Evolutionary conservation across 192 early-diverging fungal genomes (phyloP).

Genomic region (Linderina pennispora): DNA sequence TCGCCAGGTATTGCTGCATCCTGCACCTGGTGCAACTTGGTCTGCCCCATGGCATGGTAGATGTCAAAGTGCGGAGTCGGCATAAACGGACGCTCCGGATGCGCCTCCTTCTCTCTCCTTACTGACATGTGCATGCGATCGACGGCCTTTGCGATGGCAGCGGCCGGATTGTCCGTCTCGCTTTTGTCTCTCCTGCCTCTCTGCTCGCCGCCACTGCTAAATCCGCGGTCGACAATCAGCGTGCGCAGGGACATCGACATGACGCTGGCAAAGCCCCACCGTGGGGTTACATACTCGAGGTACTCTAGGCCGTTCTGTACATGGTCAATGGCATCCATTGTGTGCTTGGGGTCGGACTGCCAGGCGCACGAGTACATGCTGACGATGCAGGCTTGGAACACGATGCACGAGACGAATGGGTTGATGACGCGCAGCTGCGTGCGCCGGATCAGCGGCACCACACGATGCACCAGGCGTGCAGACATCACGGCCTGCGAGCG

Average conservation of each 20-base stretch:
- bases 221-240: constrained; percentile 36
- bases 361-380: constrained; percentile 29
- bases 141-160: no score
- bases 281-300: constrained; percentile 27
- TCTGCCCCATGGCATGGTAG: no score
- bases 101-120: no score
- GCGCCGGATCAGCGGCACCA: constrained; percentile 33
- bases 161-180: no score
- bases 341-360: constrained; percentile 11
- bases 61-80: no score
- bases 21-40: no score
- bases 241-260: constrained; percentile 29
- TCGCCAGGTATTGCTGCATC: no score
- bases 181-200: no score
- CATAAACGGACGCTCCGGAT: no score
- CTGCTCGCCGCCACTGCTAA: constrained; percentile 10
- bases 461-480: constrained; percentile 23
- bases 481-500: constrained; percentile 18
- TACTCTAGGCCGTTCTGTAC: constrained; percentile 28
- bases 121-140: no score
- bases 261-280: constrained; percentile 31
- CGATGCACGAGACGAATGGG: constrained; percentile 27
- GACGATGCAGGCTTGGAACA: constrained; percentile 40
- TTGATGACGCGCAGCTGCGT: constrained; percentile 27
- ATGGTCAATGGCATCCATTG: constrained; percentile 12